Percentiles rank a stretch among this genome's conserved stretches.
Conservation (phyloP, 225 moss, liverwort and hornwort species). For the Physcomitrium patens region DNA sequence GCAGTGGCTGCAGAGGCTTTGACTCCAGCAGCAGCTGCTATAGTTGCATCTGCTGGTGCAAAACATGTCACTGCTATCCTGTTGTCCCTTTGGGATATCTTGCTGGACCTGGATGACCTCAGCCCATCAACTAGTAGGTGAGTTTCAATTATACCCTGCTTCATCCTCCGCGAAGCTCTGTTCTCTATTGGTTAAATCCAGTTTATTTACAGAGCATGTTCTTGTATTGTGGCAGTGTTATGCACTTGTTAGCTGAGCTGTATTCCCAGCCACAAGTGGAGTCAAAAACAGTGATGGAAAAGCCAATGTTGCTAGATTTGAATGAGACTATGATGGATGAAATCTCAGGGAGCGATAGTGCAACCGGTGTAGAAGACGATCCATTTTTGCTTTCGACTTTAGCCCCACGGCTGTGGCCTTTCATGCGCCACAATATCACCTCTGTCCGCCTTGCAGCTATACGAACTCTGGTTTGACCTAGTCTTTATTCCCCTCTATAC, state of each 20-base stretch:
- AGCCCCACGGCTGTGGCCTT: conserved; percentile 91
- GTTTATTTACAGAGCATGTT: conserved; percentile 10
- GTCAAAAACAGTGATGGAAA: conserved; percentile 62
- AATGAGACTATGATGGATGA: conserved; percentile 79
- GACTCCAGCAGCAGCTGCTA: conserved; percentile 87
- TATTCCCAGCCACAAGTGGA: conserved; percentile 89
- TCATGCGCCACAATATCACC: conserved; percentile 91
- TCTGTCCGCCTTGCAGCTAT: conserved; percentile 93
- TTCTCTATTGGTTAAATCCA: not conserved
- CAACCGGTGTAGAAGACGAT: conserved; percentile 61
- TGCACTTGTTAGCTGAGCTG: conserved; percentile 90
- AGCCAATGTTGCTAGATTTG: conserved; percentile 75
- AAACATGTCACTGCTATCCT: conserved; percentile 77
- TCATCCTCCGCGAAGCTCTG: not conserved
- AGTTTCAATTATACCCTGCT: conserved; percentile 21
- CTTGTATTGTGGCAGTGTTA: conserved; percentile 65
- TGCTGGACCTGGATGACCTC: conserved; percentile 88
- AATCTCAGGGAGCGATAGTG: conserved; percentile 45
- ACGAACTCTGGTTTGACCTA: conserved; percentile 45
- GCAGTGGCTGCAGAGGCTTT: conserved; percentile 95
- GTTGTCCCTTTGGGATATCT: conserved; percentile 85
- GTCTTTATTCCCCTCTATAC: conserved; percentile 14
- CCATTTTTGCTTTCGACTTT: conserved; percentile 81
- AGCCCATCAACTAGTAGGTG: conserved; percentile 98
- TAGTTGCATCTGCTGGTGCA: conserved; percentile 77